These are phyloP conservation scores for Talaromyces nanjingensis DNA, from an alignment of 495 filamentous ascomycete species.

Conservation along the genomic window DNA sequence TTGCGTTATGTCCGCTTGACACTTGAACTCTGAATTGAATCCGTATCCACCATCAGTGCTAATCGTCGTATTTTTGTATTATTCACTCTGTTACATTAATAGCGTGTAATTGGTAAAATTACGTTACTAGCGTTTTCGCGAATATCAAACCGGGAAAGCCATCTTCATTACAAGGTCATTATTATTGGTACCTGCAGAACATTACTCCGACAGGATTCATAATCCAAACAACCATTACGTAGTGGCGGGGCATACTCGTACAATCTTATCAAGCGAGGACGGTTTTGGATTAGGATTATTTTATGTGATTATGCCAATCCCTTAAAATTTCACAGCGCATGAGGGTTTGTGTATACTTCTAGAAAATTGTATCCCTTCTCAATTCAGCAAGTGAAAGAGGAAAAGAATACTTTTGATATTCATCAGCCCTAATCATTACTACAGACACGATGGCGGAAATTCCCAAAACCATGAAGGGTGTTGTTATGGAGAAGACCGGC, in stretches of 20 bases:
- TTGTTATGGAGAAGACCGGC: slow-evolving; percentile 59
- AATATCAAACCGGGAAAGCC: background rate
- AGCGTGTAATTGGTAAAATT: background rate
- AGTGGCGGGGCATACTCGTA: background rate
- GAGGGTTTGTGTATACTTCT: background rate
- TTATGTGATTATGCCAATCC: background rate
- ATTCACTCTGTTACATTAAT: background rate
- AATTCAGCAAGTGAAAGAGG: background rate
- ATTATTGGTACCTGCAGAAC: background rate
- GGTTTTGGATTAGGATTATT: background rate
- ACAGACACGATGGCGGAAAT: background rate
- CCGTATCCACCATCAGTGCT: background rate
- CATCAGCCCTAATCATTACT: background rate
- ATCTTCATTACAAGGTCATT: background rate
- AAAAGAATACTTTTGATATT: background rate
- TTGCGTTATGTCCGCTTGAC: background rate
- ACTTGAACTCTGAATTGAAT: background rate
- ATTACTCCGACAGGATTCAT: background rate
- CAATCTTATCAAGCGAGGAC: background rate
- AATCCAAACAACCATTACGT: background rate
- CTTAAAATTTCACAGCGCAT: background rate
- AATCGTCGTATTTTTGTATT: background rate
- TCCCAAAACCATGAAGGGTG: slow-evolving; percentile 55
- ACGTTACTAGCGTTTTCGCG: background rate
- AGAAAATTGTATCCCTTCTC: background rate